Evolutionary conservation across 352 stramenopile species (phyloP).

Genomic region (Blastocystis sp.): DNA sequence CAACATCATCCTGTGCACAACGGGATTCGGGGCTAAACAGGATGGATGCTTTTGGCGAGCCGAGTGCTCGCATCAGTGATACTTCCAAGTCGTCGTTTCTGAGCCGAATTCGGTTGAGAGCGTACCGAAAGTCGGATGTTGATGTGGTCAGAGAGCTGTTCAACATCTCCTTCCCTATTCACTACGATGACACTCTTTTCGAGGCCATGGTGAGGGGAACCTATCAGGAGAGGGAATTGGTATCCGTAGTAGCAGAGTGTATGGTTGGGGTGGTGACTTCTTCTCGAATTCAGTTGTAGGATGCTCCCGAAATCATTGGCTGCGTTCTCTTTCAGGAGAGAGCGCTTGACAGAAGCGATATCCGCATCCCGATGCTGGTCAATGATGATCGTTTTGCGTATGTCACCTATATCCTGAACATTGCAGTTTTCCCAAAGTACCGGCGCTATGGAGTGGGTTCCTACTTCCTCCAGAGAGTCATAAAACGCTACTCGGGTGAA

Average conservation of each 20-base stretch:
- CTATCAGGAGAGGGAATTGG: neutral
- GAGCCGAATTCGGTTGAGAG: neutral
- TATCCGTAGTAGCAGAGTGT: neutral
- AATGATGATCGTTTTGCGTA: conserved; percentile 7
- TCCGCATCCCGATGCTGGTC: neutral
- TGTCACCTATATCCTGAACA: conserved; percentile 56
- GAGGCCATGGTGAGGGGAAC: neutral
- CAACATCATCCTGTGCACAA: neutral
- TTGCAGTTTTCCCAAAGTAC: conserved; percentile 48
- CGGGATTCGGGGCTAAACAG: neutral
- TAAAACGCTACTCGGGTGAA: neutral
- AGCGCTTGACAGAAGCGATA: neutral
- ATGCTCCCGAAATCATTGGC: conserved; percentile 6
- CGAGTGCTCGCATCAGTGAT: neutral
- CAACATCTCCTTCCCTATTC: conserved; percentile 44
- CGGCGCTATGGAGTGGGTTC: conserved; percentile 14
- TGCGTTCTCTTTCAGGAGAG: conserved; percentile 53
- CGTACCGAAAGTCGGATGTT: neutral
- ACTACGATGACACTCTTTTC: conserved; percentile 20
- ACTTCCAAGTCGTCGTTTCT: neutral
- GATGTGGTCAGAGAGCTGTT: conserved; percentile 9
- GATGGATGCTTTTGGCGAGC: neutral
- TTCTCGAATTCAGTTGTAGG: neutral
- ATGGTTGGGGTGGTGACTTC: neutral
- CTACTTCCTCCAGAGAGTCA: conserved; percentile 5